phyloP scores from a whole-genome alignment of 345 rosid species.

The Syzygium aqueum region DNA sequence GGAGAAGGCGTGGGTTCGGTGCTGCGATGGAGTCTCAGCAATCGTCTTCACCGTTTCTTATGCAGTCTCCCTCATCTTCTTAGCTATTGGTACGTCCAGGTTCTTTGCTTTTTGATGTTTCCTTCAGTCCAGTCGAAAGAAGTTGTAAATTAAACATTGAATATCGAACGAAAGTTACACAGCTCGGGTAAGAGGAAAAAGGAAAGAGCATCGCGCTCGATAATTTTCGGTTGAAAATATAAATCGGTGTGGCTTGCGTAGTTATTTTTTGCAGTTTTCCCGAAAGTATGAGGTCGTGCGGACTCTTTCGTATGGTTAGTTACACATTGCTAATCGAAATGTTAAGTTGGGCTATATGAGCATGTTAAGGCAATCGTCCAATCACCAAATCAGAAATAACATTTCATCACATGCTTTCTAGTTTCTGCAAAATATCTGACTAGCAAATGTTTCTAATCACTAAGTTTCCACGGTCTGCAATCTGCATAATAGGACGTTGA shows the following conservation, averaged over 20 bases:
- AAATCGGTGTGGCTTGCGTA: background rate
- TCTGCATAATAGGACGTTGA: background rate
- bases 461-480: background rate
- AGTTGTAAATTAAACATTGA: background rate
- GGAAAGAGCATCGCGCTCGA: background rate
- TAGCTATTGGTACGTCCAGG: slow-evolving; percentile 18
- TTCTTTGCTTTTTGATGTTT: background rate
- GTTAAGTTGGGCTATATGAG: background rate
- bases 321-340: background rate
- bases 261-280: background rate
- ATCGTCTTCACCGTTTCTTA: slow-evolving; percentile 3
- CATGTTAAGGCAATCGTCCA: background rate
- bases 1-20: slow-evolving; percentile 1
- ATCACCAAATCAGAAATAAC: background rate
- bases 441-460: background rate
- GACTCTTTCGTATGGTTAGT: background rate
- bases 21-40: slow-evolving; percentile 5
- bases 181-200: background rate
- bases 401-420: background rate
- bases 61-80: slow-evolving; percentile 6
- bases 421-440: background rate
- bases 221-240: background rate
- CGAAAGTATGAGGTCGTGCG: background rate
- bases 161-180: background rate
- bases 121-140: background rate